Base-by-base conservation (phyloP, 2,329 filamentous ascomycete species). In the Ceratocystis eucalypticola region DNA sequence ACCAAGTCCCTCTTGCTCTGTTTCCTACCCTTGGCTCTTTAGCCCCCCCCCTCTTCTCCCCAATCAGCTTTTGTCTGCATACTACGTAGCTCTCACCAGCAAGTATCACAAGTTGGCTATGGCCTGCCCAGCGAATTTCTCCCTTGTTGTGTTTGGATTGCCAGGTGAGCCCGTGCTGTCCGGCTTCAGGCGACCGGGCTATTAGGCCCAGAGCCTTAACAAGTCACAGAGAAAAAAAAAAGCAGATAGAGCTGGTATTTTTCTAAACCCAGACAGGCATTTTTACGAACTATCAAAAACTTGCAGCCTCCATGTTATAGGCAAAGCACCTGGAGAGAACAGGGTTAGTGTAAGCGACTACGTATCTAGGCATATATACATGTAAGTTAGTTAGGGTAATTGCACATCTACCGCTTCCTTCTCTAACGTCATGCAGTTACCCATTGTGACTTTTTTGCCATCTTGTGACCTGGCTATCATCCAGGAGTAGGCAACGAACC, bases 51-150 rank as follows among this genome's bases (percentile, higher is more conserved):
- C 22, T 20, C 20, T 50, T 22, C 20, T 20, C 10, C n/a, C 17
- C 46, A n/a, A 20, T 57, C 22, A 57, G 22, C 50, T 28, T 28
- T 57, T 22, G 53, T 57, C 53, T 33, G 53, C 53, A 57, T 57
- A 57, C 53, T 57, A 57, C 53, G 53, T 57, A 57, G 53, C 53
- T 57, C 53, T 57, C 28, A 3, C 22, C 53, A 10, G 53, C 53
- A 57, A 57, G 53, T 57, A 33, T 30, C 53, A 30, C 53, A 57
- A 17, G 30, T 28, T 57, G 53, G 46, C n/a, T 20, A 12, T 41
- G n/a, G 46, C 8, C 46, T 20, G 10, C 7, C 46, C 20, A 50
- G 53, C 22, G 37, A 57, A 33, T 57, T 30, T 57, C 22, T 22
- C 37, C 37, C 37, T 15, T 57, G 10, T 30, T 2, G 53, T n/a